A percentile compares a stretch with the other conserved stretches of the same genome.
phyloP scores from a whole-genome alignment of 1,284 basidiomycete species.

The Rhodotorula sp. region DNA sequence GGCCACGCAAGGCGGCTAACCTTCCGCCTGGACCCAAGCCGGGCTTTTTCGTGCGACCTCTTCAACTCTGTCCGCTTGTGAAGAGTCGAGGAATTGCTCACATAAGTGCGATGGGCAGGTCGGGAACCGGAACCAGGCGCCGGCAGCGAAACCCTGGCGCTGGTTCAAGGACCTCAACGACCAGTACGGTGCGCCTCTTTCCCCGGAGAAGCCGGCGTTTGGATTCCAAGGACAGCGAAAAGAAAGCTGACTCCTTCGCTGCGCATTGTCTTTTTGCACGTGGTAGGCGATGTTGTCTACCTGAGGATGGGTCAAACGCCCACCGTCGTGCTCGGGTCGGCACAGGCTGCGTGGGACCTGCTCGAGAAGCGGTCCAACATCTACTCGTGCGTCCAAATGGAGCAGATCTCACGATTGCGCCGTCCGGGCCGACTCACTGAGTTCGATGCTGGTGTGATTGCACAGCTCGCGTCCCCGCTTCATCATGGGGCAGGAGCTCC shows the following conservation, averaged over 20 bases:
- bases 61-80: fast-evolving
- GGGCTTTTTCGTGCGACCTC: slow-evolving; percentile 51
- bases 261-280: too few species aligned
- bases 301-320: slow-evolving; percentile 60
- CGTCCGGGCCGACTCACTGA: too few species aligned
- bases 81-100: neutral
- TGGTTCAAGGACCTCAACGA: slow-evolving; percentile 59
- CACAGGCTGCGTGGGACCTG: slow-evolving; percentile 59
- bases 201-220: neutral
- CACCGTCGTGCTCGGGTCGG: slow-evolving; percentile 58
- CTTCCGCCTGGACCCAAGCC: slow-evolving; percentile 56
- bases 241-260: neutral
- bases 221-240: neutral
- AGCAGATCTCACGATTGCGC: neutral
- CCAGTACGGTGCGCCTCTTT: slow-evolving; percentile 50
- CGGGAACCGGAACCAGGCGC: slow-evolving; percentile 58
- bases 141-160: slow-evolving; percentile 57
- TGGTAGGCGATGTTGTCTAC: slow-evolving; percentile 55
- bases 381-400: slow-evolving; percentile 52
- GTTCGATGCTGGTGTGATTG: neutral
- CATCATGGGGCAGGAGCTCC: slow-evolving; percentile 55
- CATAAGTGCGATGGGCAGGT: neutral
- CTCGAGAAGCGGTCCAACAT: slow-evolving; percentile 60
- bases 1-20: slow-evolving; percentile 3
- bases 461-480: slow-evolving; percentile 54